These are phyloP conservation scores for Ramalina intermedia DNA, from an alignment of 495 filamentous ascomycete species.

Conservation along the genomic window DNA sequence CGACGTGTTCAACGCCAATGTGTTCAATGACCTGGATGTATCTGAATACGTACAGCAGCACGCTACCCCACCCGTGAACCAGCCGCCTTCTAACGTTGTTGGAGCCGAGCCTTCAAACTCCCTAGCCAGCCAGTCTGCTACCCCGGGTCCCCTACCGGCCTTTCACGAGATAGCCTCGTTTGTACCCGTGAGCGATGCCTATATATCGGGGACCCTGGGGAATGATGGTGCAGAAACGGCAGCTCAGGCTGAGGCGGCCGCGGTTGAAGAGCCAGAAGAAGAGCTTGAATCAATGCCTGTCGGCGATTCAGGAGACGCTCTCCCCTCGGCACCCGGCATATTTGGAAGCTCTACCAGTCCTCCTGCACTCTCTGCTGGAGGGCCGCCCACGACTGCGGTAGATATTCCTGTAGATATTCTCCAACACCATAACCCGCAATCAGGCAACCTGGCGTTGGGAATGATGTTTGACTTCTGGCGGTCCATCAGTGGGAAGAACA, in stretches of 20 bases:
- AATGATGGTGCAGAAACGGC: background rate
- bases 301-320: background rate
- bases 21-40: no score
- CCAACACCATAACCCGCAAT: background rate
- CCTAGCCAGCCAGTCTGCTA: no score
- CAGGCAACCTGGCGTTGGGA: background rate
- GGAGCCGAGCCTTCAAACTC: no score
- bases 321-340: background rate
- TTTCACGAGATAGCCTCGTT: no score
- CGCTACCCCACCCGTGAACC: no score
- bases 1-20: no score
- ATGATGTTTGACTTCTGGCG: constrained; percentile 3
- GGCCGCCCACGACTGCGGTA: background rate
- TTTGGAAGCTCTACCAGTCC: background rate
- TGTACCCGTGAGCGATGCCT: background rate
- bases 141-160: no score
- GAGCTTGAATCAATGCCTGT: background rate
- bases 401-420: background rate
- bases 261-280: background rate
- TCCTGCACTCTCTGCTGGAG: background rate
- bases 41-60: no score
- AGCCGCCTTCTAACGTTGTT: no score
- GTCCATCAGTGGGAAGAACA: constrained; percentile 7
- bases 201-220: background rate
- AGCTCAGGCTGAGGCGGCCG: background rate